Evolutionary conservation across 495 filamentous ascomycete species (phyloP).

Genomic region (Podospora didyma): DNA sequence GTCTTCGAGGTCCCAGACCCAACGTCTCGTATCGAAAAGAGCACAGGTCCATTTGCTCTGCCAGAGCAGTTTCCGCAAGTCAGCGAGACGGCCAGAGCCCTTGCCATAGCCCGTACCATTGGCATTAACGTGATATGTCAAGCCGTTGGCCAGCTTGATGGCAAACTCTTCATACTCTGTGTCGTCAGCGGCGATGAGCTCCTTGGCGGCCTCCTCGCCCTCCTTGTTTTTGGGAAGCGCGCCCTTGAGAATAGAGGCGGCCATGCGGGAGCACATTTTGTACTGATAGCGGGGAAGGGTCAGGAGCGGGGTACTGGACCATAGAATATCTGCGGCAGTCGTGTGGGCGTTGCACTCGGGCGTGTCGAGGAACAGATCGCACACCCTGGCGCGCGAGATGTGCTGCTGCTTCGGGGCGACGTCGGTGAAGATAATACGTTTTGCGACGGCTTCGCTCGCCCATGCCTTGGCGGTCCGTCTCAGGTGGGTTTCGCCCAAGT

Average conservation of each 20-base stretch:
- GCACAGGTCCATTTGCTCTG: slow-evolving; percentile 75
- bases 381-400: slow-evolving; percentile 84
- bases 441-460: slow-evolving; percentile 82
- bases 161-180: slow-evolving; percentile 79
- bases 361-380: slow-evolving; percentile 94
- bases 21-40: slow-evolving; percentile 87
- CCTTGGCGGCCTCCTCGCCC: slow-evolving; percentile 63
- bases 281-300: slow-evolving; percentile 93
- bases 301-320: slow-evolving; percentile 90
- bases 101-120: slow-evolving; percentile 41
- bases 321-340: slow-evolving; percentile 92
- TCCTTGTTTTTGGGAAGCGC: slow-evolving; percentile 69
- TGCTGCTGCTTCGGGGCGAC: slow-evolving; percentile 94
- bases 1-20: slow-evolving; percentile 87
- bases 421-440: slow-evolving; percentile 93
- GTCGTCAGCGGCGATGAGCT: slow-evolving; percentile 76
- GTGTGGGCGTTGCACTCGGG: slow-evolving; percentile 99
- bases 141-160: slow-evolving; percentile 61
- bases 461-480: slow-evolving; percentile 73
- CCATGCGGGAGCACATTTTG: slow-evolving; percentile 99
- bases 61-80: slow-evolving; percentile 76
- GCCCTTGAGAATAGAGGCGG: slow-evolving; percentile 86
- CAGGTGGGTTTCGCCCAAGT: slow-evolving; percentile 84
- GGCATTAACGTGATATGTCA: slow-evolving; percentile 51
- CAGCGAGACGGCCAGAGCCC: slow-evolving; percentile 63